These are phyloP conservation scores for Mycena indigotica DNA, from an alignment of 768 basidiomycete genomes.

Conservation along the genomic window DNA sequence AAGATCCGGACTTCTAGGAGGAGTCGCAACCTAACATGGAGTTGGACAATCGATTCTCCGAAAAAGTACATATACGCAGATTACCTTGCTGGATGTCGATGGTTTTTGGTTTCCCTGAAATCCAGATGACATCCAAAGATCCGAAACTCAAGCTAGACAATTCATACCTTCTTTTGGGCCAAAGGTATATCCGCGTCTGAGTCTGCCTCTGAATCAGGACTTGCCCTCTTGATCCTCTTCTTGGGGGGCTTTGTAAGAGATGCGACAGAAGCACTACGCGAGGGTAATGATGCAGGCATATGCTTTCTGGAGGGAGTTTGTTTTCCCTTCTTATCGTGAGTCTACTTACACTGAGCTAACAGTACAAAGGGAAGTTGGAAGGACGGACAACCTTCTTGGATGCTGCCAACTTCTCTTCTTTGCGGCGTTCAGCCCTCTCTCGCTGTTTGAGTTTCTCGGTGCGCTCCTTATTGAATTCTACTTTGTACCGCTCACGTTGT, in stretches of 20 bases:
- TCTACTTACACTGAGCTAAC: neutral
- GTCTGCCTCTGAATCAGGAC: constrained; percentile 11
- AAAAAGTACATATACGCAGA: neutral
- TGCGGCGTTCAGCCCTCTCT: constrained; percentile 11
- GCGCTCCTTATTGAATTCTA: constrained; percentile 4
- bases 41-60: neutral
- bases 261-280: constrained; percentile 15
- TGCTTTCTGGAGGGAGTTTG: constrained; percentile 1
- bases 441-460: constrained; percentile 16
- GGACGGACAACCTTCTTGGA: constrained; percentile 13
- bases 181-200: constrained; percentile 15
- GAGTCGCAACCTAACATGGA: neutral
- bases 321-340: constrained; percentile 16
- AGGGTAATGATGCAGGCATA: neutral
- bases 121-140: neutral
- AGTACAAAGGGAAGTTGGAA: neutral
- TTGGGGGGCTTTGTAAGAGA: constrained; percentile 7
- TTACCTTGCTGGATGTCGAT: neutral
- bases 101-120: neutral
- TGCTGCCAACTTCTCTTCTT: constrained; percentile 8
- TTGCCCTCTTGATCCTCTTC: constrained; percentile 10
- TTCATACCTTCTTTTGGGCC: constrained; percentile 6
- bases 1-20: neutral
- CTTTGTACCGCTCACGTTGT: constrained; percentile 11
- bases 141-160: neutral